Evolutionary conservation across 352 stramenopile genomes (phyloP), one percentile per base, ranked within the genome.

Genomic region (Globisporangium iwayamae): DNA sequence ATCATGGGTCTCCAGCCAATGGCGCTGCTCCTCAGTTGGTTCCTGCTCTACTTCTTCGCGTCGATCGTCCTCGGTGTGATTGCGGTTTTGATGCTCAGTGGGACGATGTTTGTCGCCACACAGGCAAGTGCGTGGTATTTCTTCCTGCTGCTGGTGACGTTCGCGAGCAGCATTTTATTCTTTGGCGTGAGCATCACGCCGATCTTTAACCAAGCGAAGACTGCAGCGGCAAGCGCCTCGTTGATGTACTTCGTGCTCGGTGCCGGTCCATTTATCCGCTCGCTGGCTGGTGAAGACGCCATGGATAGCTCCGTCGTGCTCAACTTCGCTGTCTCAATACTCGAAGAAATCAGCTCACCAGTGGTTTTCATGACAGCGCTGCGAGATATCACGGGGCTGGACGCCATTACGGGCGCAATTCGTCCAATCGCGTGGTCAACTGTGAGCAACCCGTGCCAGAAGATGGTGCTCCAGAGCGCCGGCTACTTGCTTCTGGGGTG

Each of bases 401-500:
- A 91, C 57, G 78, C 75, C 0, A 43, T 73, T 3, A 82, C 73
- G 0, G 59, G 58, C 32, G 65, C 54, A 0, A 56, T 83, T 11
- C 75, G 79, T 20, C 66, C 74, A 0, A 74, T 93, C 8, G 75
- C 65, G 0, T 91, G 82, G 75, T 32, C 54, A 3, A 83, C 78
- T 0, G 65, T 94, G 3, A 68, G 66, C 9, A 62, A 28, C 34
- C 79, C 83, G 8, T 87, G 72, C 10, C 28, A 70, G 25, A 76
- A 89, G 36, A 91, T 99, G 74, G 39, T 88, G 9, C 8, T 84
- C 3, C 95, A 98, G 67, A 86, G 79, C 32, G 28, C 90, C 25
- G 73, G 93, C 7, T 98, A 98, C 61, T 63, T 92, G 22, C 39
- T 98, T 11, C 72, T 99, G 9, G 95, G 89, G 3, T 97, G 83